Conservation (phyloP, 2,329 filamentous ascomycete genomes). For the Fusarium tuaranense region DNA sequence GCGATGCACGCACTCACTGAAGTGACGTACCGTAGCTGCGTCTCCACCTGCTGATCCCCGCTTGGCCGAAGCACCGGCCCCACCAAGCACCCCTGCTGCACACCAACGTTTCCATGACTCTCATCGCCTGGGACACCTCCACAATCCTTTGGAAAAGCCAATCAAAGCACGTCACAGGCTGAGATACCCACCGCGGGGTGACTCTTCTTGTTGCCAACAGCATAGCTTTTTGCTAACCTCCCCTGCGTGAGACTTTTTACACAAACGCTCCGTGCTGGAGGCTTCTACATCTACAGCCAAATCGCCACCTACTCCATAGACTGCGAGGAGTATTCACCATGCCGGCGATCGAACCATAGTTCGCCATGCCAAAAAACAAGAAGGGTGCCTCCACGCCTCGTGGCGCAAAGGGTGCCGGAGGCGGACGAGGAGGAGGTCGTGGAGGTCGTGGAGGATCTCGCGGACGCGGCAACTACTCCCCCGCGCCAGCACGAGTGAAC, state of each 20-base stretch:
- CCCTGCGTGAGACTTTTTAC: neutral
- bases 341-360: slow-evolving; percentile 8
- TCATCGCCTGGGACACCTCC: slow-evolving; percentile 18
- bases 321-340: slow-evolving; percentile 13
- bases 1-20: neutral
- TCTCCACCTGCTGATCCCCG: slow-evolving; percentile 1
- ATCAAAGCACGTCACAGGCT: slow-evolving; percentile 16
- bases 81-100: neutral
- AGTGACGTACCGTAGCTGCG: slow-evolving; percentile 1
- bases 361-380: slow-evolving; percentile 41
- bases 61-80: slow-evolving; percentile 1
- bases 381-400: slow-evolving; percentile 35
- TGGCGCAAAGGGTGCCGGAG: slow-evolving; percentile 34
- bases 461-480: slow-evolving; percentile 18
- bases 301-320: neutral
- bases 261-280: neutral
- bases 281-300: neutral
- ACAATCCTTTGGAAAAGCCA: slow-evolving; percentile 10
- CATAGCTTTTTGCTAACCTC: slow-evolving; percentile 4
- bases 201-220: slow-evolving; percentile 33
- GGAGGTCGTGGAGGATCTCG: slow-evolving; percentile 27
- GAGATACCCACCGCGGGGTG: slow-evolving; percentile 27
- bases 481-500: slow-evolving; percentile 8
- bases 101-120: slow-evolving; percentile 25
- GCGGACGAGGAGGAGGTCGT: slow-evolving; percentile 34